Evolutionary conservation across 805 yeast genomes (phyloP), one percentile per base, ranked within the genome.

Genomic region (Yueomyces sp.): DNA sequence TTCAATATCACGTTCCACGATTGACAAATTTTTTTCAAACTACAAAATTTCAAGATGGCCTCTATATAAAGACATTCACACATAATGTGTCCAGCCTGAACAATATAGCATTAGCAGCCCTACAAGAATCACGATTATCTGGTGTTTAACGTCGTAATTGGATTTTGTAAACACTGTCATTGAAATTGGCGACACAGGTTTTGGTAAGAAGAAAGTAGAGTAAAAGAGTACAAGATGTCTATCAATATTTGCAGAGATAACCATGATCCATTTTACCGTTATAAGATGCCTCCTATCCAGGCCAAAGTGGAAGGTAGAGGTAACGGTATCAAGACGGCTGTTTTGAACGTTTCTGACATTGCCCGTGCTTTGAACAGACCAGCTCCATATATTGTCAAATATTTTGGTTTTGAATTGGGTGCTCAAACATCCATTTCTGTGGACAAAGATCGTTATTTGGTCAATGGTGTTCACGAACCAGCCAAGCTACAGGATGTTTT

Each of bases 291-390:
- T 62, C 83, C 94, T 38, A 81, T 92, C 67, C 94, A 85, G 69
- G 85, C 96, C 54, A 92, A 92, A 74, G 85, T 85, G 52, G 97
- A 92, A 70, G 98, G 98, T 66, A 78, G 95, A 64, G 98, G 98
- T 71, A 92, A 92, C 70, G 98, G 98, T 79, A 92, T 92, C 68
- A 88, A 87, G 65, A 92, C 98, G 28, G 94, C 90, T 44, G 81
- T 92, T 45, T 77, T 86, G 52, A 92, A 92, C 67, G 78, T 86
- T 44, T 69, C 83, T 37, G 97, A 92, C 59, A 96, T 92, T 48
- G 94, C 96, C 37, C 78, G 95, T 57, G 94, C 97, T 27, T 73
- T 92, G 51, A 85, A 84, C 53, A 81, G 98, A 67, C 97, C 98
- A 33, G 79, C 96, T 36, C 69, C 90, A 33, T 92, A 92, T 61